Conservation (phyloP, 2,329 filamentous ascomycete genomes). For the Pyricularia sp. region DNA sequence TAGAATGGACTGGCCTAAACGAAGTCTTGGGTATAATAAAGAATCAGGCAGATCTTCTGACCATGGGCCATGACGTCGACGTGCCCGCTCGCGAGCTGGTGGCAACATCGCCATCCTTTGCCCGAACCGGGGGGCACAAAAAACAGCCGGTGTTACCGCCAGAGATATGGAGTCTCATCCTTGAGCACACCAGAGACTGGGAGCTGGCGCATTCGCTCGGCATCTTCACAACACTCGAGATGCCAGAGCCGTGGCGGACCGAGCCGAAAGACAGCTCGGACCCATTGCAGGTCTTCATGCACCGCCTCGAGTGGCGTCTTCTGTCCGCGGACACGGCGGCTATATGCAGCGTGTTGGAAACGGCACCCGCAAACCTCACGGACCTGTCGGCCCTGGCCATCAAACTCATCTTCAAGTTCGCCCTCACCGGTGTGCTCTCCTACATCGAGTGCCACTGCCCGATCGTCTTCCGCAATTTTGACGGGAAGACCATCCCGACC, state of each 20-base stretch:
- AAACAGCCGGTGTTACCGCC: constrained; percentile 49
- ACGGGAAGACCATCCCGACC: constrained; percentile 72
- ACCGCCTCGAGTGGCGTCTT: constrained; percentile 75
- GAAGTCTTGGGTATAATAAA: constrained; percentile 63
- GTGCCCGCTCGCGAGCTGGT: constrained; percentile 23
- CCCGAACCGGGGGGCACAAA: constrained; percentile 18
- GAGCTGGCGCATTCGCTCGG: constrained; percentile 72
- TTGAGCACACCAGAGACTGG: constrained; percentile 80
- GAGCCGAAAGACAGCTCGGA: constrained; percentile 48
- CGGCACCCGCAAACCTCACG: constrained; percentile 55
- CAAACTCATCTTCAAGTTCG: constrained; percentile 85
- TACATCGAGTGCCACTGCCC: constrained; percentile 49
- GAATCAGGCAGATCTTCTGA: constrained; percentile 64
- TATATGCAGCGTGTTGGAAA: constrained; percentile 61
- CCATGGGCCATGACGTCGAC: constrained; percentile 59
- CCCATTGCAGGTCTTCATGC: constrained; percentile 57
- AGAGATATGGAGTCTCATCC: constrained; percentile 81
- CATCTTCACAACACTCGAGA: constrained; percentile 63
- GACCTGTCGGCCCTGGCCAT: constrained; percentile 69
- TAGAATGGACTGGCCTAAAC: constrained; percentile 51
- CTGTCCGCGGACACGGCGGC: constrained; percentile 57
- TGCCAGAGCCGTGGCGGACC: constrained; percentile 51
- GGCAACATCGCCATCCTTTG: constrained; percentile 16
- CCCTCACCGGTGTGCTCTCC: constrained; percentile 62
- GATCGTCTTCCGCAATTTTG: constrained; percentile 75